Conservation (phyloP, 192 early-diverging fungal species). For the Ramicandelaber brevisporus region DNA sequence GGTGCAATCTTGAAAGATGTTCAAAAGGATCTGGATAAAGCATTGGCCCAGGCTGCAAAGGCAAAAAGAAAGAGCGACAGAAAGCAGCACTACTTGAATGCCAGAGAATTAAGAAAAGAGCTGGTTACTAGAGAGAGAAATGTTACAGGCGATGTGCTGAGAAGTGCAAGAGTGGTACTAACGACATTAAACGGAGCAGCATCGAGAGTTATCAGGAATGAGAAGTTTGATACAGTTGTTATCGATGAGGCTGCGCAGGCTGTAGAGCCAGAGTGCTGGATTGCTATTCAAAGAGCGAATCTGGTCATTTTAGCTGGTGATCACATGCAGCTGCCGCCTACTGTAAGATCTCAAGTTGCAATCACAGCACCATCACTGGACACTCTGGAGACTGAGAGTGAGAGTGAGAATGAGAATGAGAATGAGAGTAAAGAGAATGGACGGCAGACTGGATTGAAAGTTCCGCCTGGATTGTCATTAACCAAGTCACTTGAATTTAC, state of each 20-base stretch:
- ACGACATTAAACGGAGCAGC: slow-evolving; percentile 53
- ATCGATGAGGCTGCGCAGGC: slow-evolving; percentile 85
- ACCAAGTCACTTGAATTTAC: slow-evolving; percentile 17
- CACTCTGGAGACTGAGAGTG: too few relatives aligned
- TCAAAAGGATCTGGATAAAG: slow-evolving; percentile 44
- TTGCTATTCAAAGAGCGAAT: slow-evolving; percentile 46
- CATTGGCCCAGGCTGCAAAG: slow-evolving; percentile 28
- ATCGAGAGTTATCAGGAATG: slow-evolving; percentile 7
- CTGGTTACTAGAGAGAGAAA: slow-evolving; percentile 35
- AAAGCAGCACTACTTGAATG: slow-evolving; percentile 24
- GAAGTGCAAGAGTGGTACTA: slow-evolving; percentile 36
- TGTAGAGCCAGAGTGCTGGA: slow-evolving; percentile 67
- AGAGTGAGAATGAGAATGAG: too few relatives aligned
- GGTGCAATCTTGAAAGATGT: slow-evolving; percentile 51
- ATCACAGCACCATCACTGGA: too few relatives aligned
- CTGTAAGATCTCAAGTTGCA: slow-evolving; percentile 33
- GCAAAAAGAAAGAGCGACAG: slow-evolving; percentile 34
- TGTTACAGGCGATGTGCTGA: slow-evolving; percentile 29
- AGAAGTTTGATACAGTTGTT: slow-evolving; percentile 57
- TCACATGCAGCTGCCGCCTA: slow-evolving; percentile 72
- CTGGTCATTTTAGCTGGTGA: slow-evolving; percentile 69
- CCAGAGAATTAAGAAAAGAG: slow-evolving; percentile 44
- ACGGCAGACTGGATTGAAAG: slow-evolving; percentile 7
- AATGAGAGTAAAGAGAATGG: slow-evolving; percentile 6
- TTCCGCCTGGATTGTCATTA: slow-evolving; percentile 7